Percentiles rank a stretch among this genome's conserved stretches.
These are phyloP conservation scores for Tetrahymena elliotti DNA, from an alignment of 73 alveolate genomes.

Conservation along the genomic window DNA sequence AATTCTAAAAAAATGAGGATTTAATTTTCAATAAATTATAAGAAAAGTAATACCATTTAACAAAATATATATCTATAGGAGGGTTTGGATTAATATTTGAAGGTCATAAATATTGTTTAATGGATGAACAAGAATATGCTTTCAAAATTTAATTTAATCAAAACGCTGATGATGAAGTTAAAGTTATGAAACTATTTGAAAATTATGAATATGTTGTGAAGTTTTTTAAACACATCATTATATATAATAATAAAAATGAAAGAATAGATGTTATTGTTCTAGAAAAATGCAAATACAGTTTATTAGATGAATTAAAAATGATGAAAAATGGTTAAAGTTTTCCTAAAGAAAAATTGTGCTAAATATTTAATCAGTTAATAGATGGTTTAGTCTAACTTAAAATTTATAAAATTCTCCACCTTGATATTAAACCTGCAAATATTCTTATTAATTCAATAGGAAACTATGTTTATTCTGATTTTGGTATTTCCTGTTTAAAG, in stretches of 20 bases:
- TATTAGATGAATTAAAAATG: background rate
- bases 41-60: background rate
- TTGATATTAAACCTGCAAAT: background rate
- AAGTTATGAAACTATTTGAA: background rate
- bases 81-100: background rate
- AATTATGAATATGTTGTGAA: background rate
- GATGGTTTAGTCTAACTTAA: background rate
- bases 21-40: too few relatives aligned
- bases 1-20: background rate
- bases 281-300: background rate
- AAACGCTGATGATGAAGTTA: background rate
- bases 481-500: background rate
- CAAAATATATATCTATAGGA: background rate
- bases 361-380: background rate
- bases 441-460: background rate
- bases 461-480: background rate
- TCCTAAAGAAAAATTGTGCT: background rate
- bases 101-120: background rate
- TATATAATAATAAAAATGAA: background rate
- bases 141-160: background rate
- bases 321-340: background rate
- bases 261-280: background rate
- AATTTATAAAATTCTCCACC: background rate
- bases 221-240: background rate
- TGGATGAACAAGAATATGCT: background rate